Percentiles rank a stretch among this genome's conserved stretches.
phyloP scores from a whole-genome alignment of 2,329 filamentous ascomycete species.

The Hirsutella rhossiliensis region DNA sequence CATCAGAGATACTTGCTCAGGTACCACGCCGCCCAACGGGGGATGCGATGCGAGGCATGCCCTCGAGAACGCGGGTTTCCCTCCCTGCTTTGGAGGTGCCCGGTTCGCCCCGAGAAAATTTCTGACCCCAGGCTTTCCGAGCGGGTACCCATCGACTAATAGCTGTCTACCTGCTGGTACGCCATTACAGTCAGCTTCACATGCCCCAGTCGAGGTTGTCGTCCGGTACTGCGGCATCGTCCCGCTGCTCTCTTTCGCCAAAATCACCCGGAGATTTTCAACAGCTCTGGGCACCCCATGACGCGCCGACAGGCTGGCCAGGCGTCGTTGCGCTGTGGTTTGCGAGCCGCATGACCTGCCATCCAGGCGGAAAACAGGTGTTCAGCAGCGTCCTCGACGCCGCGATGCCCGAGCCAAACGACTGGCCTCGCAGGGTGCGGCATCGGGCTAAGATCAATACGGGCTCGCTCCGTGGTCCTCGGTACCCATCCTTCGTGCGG shows the following conservation, averaged over 20 bases:
- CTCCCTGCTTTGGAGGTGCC: conserved; percentile 11
- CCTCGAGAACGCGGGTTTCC: background rate
- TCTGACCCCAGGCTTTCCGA: conserved; percentile 11
- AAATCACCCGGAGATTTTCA: background rate
- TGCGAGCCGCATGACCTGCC: background rate
- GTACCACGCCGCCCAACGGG: background rate
- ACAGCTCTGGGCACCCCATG: background rate
- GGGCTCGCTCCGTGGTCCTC: too few species aligned
- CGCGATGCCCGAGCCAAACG: too few species aligned
- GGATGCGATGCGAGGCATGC: background rate
- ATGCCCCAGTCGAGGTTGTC: background rate
- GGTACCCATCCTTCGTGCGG: too few species aligned
- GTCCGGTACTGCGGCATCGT: background rate
- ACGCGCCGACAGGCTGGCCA: background rate
- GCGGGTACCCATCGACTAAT: background rate
- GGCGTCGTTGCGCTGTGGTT: background rate
- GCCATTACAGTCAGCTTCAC: background rate
- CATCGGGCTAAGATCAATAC: too few species aligned
- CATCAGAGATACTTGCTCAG: background rate
- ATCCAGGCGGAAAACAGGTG: too few species aligned
- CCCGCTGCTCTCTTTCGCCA: too few species aligned
- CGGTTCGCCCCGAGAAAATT: conserved; percentile 23
- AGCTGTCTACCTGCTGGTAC: background rate
- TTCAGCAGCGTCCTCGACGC: too few species aligned
- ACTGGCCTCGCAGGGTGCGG: too few species aligned